Evolutionary conservation across 2,329 filamentous ascomycete species (phyloP).

Genomic region (Sporothrix variecibatus): DNA sequence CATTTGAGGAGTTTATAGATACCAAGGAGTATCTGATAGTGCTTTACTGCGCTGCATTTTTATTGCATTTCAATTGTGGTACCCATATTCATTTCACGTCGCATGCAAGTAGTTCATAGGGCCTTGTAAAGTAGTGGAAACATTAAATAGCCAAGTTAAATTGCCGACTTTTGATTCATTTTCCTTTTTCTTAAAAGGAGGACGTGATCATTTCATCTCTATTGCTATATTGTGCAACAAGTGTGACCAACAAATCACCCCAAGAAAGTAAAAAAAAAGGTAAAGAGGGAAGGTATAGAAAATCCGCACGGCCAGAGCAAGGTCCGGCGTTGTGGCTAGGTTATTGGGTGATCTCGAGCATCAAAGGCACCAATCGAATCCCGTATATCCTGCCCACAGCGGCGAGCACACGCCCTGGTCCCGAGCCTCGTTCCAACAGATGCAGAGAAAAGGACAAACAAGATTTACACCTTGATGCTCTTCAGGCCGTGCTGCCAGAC

Average conservation of each 20-base stretch:
- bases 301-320: not conserved
- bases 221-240: not conserved
- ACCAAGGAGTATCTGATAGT: not conserved
- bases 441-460: not conserved
- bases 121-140: not conserved
- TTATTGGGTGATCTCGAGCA: not conserved
- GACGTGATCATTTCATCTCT: not conserved
- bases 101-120: not conserved
- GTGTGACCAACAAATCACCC: not conserved
- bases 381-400: not conserved
- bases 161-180: slow-evolving; percentile 18
- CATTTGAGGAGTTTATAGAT: not conserved
- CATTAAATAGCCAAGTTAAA: slow-evolving; percentile 18
- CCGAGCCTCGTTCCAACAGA: slow-evolving; percentile 7
- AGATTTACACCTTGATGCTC: slow-evolving; percentile 86
- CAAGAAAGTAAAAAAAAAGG: not conserved
- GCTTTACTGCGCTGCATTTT: not conserved
- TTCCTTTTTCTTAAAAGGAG: not conserved
- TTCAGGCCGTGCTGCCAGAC: slow-evolving; percentile 94
- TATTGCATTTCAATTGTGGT: not conserved
- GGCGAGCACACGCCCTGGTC: not conserved
- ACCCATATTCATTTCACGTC: not conserved
- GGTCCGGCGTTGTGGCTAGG: not conserved
- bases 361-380: not conserved
- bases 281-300: not conserved